A percentile compares a stretch with the other conserved stretches of the same genome.
These are phyloP conservation scores for Lophiotrema nucula DNA, from an alignment of 495 filamentous ascomycete species.

Conservation along the genomic window DNA sequence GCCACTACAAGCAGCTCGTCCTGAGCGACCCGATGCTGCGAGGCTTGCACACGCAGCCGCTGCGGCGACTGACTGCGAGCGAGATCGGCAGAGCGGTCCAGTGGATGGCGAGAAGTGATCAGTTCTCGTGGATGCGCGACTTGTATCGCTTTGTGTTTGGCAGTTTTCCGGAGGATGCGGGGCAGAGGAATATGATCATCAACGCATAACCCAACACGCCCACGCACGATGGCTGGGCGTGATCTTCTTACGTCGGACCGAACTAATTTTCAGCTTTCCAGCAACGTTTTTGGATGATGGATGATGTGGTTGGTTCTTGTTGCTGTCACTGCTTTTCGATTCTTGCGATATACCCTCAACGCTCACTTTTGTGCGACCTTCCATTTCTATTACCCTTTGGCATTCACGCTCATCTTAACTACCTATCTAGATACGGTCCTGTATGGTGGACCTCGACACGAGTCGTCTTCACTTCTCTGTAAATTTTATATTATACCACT, in stretches of 20 bases:
- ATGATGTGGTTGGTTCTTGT: neutral
- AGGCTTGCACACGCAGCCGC: slow-evolving; percentile 50
- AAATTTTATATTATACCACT: too few relatives aligned
- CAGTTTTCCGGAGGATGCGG: slow-evolving; percentile 72
- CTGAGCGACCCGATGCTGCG: slow-evolving; percentile 65
- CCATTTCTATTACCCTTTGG: neutral
- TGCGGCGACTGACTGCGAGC: slow-evolving; percentile 58
- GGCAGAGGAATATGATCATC: slow-evolving; percentile 29
- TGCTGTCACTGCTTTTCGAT: neutral
- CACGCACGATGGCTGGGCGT: neutral
- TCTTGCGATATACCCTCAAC: neutral
- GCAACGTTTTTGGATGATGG: neutral
- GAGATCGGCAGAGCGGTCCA: slow-evolving; percentile 74
- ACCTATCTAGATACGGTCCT: too few relatives aligned
- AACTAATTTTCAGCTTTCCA: too few relatives aligned
- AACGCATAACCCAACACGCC: slow-evolving; percentile 14
- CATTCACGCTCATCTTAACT: too few relatives aligned
- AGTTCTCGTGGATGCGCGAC: slow-evolving; percentile 74
- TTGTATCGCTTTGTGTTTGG: slow-evolving; percentile 83
- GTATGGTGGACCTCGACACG: too few relatives aligned
- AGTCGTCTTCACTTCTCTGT: too few relatives aligned
- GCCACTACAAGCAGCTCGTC: slow-evolving; percentile 75
- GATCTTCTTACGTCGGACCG: too few relatives aligned
- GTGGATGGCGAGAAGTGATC: slow-evolving; percentile 66
- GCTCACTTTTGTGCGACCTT: neutral